Evolutionary conservation across 2,329 filamentous ascomycete genomes (phyloP), one percentile per base, ranked within the genome.

Genomic region (Fusarium armeniacum): DNA sequence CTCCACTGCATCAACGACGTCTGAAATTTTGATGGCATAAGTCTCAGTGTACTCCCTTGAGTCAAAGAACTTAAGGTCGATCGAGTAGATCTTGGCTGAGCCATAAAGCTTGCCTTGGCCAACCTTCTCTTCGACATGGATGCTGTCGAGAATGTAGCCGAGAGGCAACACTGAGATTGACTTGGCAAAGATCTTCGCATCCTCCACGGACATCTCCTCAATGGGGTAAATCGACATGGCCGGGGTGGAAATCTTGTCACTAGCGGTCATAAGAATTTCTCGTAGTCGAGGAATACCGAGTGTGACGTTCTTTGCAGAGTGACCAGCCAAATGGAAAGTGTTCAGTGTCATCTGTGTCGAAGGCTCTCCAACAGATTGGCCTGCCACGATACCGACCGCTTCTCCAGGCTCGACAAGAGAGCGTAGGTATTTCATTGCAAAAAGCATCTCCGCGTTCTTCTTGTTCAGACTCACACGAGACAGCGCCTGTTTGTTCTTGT

Each of bases 261-360:
- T 96, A 28, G 96, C 96, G 50, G 96, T 98, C 96, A 99, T 99
- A 71, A 99, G 88, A 75, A 99, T 98, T 86, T 99, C 96, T 83
- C 96, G 88, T 22, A 99, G 87, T 82, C 96, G 93, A 62, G 96
- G 96, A 77, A 99, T 98, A 93, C 96, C 96, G 22, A 98, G 88
- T 1, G 96, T 99, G 77, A 99, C 97, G 87, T 99, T 99, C 86
- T 98, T 98, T 32, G 96, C 91, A 22, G 96, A 94, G 84, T 98
- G 95, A 77, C 96, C 96, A 80, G 96, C 96, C 88, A 99, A 93
- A 87, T 99, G 96, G 88, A 99, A 99, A 30, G 97, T 99, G 82
- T 99, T 99, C 58, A 99, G 84, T 10, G 97, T 99, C 97, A 99
- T 99, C 80, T 99, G 96, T 13, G 96, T 99, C 4, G 94, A 98